phyloP scores from a whole-genome alignment of 78 protist genomes.

The Guillardia theta region DNA sequence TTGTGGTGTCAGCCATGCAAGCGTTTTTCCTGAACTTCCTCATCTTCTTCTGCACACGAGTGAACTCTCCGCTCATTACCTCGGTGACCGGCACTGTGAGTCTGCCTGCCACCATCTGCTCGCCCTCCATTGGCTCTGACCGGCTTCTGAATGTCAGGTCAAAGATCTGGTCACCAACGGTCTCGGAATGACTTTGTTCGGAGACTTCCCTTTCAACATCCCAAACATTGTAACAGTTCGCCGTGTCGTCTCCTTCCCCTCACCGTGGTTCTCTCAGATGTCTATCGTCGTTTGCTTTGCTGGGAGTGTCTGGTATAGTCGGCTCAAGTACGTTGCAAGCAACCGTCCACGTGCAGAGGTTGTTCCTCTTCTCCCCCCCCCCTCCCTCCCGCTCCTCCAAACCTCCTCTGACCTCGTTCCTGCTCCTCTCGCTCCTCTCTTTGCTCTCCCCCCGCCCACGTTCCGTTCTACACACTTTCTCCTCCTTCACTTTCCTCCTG shows the following conservation, averaged over 20 bases:
- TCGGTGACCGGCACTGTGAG: background rate
- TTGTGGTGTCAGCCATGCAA: slow-evolving; percentile 7
- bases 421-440: background rate
- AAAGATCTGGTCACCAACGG: too few species aligned
- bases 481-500: background rate
- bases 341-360: background rate
- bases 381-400: background rate
- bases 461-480: background rate
- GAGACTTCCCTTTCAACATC: background rate
- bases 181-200: background rate
- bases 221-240: background rate
- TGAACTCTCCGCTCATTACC: background rate
- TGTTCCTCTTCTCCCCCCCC: background rate
- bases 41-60: slow-evolving; percentile 28
- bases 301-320: background rate
- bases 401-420: background rate
- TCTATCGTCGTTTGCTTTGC: background rate
- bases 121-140: background rate
- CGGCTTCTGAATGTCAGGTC: background rate
- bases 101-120: background rate
- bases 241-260: background rate
- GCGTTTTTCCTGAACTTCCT: slow-evolving; percentile 24
- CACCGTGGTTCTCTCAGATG: background rate
- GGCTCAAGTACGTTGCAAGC: slow-evolving; percentile 1
- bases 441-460: background rate